Percentiles rank a stretch among this genome's conserved stretches.
phyloP scores from a whole-genome alignment of 345 rosid species.

The Populus ilicifolia region DNA sequence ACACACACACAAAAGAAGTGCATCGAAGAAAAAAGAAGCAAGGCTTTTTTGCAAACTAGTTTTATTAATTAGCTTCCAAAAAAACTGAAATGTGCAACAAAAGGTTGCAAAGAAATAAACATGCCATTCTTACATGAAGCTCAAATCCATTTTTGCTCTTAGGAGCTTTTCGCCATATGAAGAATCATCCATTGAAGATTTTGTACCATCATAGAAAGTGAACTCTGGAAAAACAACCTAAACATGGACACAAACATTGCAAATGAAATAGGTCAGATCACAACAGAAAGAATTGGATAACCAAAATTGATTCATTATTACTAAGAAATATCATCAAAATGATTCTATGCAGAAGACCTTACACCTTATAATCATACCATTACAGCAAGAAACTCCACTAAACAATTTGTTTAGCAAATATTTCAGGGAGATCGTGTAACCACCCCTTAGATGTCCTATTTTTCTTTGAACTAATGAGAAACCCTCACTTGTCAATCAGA shows the following conservation, averaged over 20 bases:
- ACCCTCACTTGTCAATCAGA: too few species aligned
- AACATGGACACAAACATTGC: conserved; percentile 12
- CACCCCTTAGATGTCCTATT: too few species aligned
- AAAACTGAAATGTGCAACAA: not conserved
- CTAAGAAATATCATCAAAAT: too few species aligned
- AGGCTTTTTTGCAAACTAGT: not conserved
- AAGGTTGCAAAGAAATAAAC: not conserved
- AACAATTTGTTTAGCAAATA: too few species aligned
- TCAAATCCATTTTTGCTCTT: conserved; percentile 90
- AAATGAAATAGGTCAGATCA: conserved; percentile 2
- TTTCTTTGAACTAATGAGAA: too few species aligned
- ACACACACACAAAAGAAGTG: not conserved
- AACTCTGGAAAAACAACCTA: conserved; percentile 94
- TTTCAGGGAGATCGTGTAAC: too few species aligned
- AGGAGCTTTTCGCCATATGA: conserved; percentile 83
- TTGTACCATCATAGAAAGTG: conserved; percentile 91
- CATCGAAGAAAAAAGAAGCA: not conserved
- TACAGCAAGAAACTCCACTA: too few species aligned
- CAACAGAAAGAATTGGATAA: not conserved
- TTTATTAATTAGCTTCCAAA: not conserved
- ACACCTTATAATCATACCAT: too few species aligned
- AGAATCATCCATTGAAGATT: conserved; percentile 78
- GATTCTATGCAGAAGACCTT: too few species aligned
- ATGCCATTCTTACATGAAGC: conserved; percentile 71
- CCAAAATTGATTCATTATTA: too few species aligned